These are phyloP conservation scores for Saturnispora halmiae DNA, from an alignment of 805 yeast species.

Conservation along the genomic window DNA sequence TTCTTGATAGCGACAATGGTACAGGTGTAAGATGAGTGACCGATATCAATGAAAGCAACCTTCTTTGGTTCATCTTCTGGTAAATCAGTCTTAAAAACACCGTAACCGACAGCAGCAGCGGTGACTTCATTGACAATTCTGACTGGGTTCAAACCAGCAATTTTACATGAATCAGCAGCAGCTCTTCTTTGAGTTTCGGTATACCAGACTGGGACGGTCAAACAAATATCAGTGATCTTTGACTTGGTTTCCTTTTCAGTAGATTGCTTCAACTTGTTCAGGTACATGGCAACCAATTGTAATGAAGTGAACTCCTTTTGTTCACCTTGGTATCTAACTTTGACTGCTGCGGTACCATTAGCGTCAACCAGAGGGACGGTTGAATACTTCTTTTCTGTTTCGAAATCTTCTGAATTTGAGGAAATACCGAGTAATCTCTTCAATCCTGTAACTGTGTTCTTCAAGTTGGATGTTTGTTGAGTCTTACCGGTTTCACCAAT, in stretches of 20 bases:
- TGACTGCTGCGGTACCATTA: constrained; percentile 72
- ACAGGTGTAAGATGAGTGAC: constrained; percentile 92
- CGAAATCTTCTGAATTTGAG: constrained; percentile 66
- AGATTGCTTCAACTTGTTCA: constrained; percentile 79
- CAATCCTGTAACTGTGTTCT: constrained; percentile 91
- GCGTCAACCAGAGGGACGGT: constrained; percentile 62
- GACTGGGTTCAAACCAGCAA: constrained; percentile 97
- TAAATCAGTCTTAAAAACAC: constrained; percentile 94
- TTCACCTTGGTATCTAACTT: constrained; percentile 78
- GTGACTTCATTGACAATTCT: constrained; percentile 96
- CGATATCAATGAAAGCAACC: constrained; percentile 92
- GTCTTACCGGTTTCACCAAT: constrained; percentile 95
- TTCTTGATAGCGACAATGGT: constrained; percentile 84
- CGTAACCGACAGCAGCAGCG: constrained; percentile 98
- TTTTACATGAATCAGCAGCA: constrained; percentile 85
- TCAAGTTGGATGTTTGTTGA: constrained; percentile 92
- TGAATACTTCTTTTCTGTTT: constrained; percentile 63
- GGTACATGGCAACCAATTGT: constrained; percentile 91
- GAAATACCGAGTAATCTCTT: constrained; percentile 86
- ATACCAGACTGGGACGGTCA: constrained; percentile 97
- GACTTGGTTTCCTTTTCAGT: constrained; percentile 76
- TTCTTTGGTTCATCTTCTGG: constrained; percentile 90
- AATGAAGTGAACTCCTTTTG: constrained; percentile 72
- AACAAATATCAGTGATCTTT: constrained; percentile 75
- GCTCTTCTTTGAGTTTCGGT: constrained; percentile 96